Evolutionary conservation across 2,329 filamentous ascomycete genomes (phyloP).

Genomic region (Monosporascus sp.): DNA sequence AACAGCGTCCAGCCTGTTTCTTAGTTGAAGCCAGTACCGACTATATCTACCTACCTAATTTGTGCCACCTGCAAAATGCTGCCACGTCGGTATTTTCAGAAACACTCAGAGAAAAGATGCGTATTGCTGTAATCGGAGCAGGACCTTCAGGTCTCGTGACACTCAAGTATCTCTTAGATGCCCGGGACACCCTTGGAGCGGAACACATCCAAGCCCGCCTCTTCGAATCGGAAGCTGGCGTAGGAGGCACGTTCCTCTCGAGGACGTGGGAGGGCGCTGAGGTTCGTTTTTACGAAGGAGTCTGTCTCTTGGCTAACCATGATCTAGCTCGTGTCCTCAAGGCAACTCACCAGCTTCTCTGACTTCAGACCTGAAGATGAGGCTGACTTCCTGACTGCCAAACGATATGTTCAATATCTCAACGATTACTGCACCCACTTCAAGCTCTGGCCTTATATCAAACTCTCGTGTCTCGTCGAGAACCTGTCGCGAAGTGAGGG

Average conservation of each 20-base stretch:
- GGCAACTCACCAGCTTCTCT: slow-evolving; percentile 41
- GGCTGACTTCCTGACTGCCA: slow-evolving; percentile 39
- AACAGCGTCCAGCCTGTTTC: no score
- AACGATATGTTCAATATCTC: slow-evolving; percentile 39
- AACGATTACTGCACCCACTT: slow-evolving; percentile 35
- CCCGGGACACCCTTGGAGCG: slow-evolving; percentile 23
- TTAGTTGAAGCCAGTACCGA: no score
- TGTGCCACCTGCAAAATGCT: no score
- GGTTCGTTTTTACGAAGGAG: slow-evolving; percentile 9
- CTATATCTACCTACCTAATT: no score
- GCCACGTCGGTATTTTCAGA: no score
- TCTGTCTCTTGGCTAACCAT: not conserved
- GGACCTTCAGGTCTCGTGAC: slow-evolving; percentile 34
- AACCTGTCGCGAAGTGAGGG: slow-evolving; percentile 14
- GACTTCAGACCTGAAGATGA: slow-evolving; percentile 36
- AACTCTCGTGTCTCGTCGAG: slow-evolving; percentile 27
- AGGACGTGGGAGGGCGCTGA: slow-evolving; percentile 41
- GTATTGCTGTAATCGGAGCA: slow-evolving; percentile 33
- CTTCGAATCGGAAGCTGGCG: slow-evolving; percentile 34
- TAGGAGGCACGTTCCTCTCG: slow-evolving; percentile 40
- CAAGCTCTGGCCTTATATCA: slow-evolving; percentile 32
- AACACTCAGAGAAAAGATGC: slow-evolving; percentile 4
- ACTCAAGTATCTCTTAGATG: slow-evolving; percentile 32
- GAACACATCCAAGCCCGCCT: slow-evolving; percentile 35
- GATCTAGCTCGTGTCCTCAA: slow-evolving; percentile 35